phyloP scores from a whole-genome alignment of 106 monocot species.

The Alisma plantagoaquatica region DNA sequence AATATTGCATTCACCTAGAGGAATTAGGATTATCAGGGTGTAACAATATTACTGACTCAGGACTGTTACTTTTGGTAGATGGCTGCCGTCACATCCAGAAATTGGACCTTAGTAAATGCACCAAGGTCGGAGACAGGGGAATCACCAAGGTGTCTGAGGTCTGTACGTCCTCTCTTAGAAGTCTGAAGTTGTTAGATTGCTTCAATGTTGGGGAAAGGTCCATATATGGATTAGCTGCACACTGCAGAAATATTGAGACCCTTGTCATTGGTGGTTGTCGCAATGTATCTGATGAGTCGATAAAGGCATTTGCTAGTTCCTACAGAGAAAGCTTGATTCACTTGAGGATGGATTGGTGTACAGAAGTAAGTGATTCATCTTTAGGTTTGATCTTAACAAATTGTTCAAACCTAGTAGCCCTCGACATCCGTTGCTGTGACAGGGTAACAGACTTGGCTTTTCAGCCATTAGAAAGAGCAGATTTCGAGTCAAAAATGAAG shows the following conservation, averaged over 20 bases:
- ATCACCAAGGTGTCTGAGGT: constrained; percentile 36
- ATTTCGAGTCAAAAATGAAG: constrained; percentile 34
- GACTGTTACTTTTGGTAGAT: constrained; percentile 42
- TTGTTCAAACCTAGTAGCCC: constrained; percentile 52
- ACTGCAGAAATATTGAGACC: constrained; percentile 63
- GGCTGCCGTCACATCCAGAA: constrained; percentile 54
- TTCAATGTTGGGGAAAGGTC: constrained; percentile 38
- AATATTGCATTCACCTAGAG: constrained; percentile 44
- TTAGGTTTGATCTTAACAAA: constrained; percentile 38
- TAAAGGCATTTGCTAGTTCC: constrained; percentile 30
- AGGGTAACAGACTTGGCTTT: constrained; percentile 69
- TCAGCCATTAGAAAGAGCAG: constrained; percentile 19
- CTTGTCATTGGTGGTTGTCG: constrained; percentile 71
- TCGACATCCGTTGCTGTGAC: constrained; percentile 78
- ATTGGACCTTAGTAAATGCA: constrained; percentile 82
- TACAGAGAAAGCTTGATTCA: constrained; percentile 33
- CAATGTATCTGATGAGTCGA: constrained; percentile 45
- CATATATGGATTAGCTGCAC: constrained; percentile 40
- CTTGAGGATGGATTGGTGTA: constrained; percentile 72
- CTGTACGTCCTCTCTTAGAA: constrained; percentile 44
- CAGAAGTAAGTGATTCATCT: constrained; percentile 49
- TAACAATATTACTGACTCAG: constrained; percentile 54
- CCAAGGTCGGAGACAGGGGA: constrained; percentile 54
- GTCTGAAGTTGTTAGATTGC: constrained; percentile 63
- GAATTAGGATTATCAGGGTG: constrained; percentile 60